Evolutionary conservation across 805 yeast genomes (phyloP), one percentile per base, ranked within the genome.

Genomic region (Metschnikowia anglica): DNA sequence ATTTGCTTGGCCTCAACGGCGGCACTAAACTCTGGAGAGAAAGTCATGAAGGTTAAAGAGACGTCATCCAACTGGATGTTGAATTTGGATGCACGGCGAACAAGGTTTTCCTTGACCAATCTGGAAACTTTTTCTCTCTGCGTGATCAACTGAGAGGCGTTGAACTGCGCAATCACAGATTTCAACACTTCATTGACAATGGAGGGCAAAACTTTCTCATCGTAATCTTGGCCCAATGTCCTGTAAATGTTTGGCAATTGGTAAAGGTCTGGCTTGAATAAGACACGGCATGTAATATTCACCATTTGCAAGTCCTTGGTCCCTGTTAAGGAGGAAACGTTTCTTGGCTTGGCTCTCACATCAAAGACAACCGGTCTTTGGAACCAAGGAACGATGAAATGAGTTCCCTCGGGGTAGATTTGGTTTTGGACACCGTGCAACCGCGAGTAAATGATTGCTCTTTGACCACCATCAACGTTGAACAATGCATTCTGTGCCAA

Each of bases 1-100:
- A 93, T 93, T 73, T 93, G 99, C 70, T 93, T 93, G 45, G 97
- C 96, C 72, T 93, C 99, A 43, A 93, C 99, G 4, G 98, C 98
- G 34, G 85, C 82, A 31, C 98, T 90, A 65, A 93, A 93, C 67
- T 93, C 99, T 21, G 99, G 99, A 2, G 96, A 86, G 66, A 93
- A 93, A 1, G 97, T 88, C 98, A 93, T 93, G 57, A 73, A 88
- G 2, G 99, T 93, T 59, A 93, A 79, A 5, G 99, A 93, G 34
- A 93, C 99, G 68, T 93, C 99, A 65, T 93, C 99, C 56, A 93
- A 76, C 49, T 79, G 62, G 51, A 93, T 81, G 68, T 88, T 87
- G 76, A 93, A 93, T 61, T 83, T 85, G 51, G 83, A 74, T 10
- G 98, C 98, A 64, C 99, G 84, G 72, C 90, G 87, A 41, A 88